phyloP scores from a whole-genome alignment of 495 filamentous ascomycete genomes.

The Penicillium parvum region DNA sequence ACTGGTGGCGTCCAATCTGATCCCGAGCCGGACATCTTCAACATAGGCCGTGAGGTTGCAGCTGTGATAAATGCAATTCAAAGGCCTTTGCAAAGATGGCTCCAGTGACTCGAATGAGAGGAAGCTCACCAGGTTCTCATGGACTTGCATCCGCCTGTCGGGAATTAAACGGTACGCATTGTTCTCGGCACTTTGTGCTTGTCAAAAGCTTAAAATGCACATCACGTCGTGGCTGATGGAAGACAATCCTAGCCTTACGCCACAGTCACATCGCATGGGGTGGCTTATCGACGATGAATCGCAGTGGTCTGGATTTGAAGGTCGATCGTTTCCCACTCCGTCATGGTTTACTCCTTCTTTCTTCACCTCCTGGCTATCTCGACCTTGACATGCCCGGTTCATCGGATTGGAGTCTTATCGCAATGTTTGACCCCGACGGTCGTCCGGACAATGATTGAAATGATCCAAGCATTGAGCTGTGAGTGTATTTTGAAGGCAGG shows the following conservation, averaged over 20 bases:
- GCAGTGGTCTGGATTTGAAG: not conserved
- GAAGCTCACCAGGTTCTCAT: too few relatives aligned
- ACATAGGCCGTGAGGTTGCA: too few relatives aligned
- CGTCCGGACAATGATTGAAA: too few relatives aligned
- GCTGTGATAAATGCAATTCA: too few relatives aligned
- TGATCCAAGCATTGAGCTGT: too few relatives aligned
- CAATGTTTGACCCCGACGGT: conserved; percentile 6
- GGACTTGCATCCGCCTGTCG: too few relatives aligned
- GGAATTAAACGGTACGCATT: not conserved
- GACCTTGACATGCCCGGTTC: not conserved
- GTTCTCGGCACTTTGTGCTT: conserved; percentile 11
- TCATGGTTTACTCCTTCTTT: not conserved
- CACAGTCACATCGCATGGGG: conserved; percentile 19
- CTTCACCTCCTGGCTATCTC: too few relatives aligned
- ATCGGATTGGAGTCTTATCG: conserved; percentile 4
- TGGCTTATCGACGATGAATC: conserved; percentile 10
- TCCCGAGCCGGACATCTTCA: too few relatives aligned
- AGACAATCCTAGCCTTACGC: conserved; percentile 6
- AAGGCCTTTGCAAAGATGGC: too few relatives aligned
- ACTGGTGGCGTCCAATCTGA: conserved; percentile 6
- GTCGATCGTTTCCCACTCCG: conserved; percentile 15
- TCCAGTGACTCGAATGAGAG: too few relatives aligned
- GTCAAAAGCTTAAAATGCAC: conserved; percentile 13
- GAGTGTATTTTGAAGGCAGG: too few relatives aligned
- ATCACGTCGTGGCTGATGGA: not conserved